Conservation (phyloP, 208 protist genomes). For the Chromosphaera perkinsii region DNA sequence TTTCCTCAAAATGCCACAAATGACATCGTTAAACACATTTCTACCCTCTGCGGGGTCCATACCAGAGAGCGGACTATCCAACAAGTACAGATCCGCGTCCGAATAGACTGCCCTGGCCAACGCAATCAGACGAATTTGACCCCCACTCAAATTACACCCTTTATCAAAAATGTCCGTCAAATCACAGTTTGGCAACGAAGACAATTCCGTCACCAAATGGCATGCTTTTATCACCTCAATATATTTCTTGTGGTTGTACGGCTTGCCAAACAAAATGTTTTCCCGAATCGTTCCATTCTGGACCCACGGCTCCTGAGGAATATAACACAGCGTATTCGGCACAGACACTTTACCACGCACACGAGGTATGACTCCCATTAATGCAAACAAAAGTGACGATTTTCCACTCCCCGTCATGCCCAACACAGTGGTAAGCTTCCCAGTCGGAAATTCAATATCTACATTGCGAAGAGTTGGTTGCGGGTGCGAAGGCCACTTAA, state of each 20-base stretch:
- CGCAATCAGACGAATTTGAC: conserved; percentile 62
- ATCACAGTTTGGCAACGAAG: conserved; percentile 65
- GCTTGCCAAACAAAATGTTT: conserved; percentile 53
- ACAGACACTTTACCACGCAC: too few species aligned
- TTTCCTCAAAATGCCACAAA: conserved; percentile 41
- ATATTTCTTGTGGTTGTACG: conserved; percentile 43
- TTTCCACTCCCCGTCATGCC: too few species aligned
- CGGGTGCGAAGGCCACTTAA: too few species aligned
- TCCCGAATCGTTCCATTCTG: conserved; percentile 45
- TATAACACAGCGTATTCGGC: too few species aligned
- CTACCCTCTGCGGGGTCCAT: too few species aligned
- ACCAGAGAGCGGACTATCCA: conserved; percentile 82
- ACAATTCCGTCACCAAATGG: conserved; percentile 68
- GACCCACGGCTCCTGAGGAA: too few species aligned
- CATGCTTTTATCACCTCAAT: conserved; percentile 59
- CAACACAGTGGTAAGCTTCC: too few species aligned
- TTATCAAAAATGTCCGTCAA: conserved; percentile 44
- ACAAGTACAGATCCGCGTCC: conserved; percentile 54
- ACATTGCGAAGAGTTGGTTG: too few species aligned
- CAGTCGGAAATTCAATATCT: too few species aligned
- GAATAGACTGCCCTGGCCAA: conserved; percentile 63
- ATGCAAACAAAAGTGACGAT: too few species aligned
- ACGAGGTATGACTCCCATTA: too few species aligned
- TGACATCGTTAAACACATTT: too few species aligned
- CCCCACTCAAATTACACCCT: conserved; percentile 68